Conservation (phyloP, 768 basidiomycete species). For the Leucocoprinus birnbaumii region DNA sequence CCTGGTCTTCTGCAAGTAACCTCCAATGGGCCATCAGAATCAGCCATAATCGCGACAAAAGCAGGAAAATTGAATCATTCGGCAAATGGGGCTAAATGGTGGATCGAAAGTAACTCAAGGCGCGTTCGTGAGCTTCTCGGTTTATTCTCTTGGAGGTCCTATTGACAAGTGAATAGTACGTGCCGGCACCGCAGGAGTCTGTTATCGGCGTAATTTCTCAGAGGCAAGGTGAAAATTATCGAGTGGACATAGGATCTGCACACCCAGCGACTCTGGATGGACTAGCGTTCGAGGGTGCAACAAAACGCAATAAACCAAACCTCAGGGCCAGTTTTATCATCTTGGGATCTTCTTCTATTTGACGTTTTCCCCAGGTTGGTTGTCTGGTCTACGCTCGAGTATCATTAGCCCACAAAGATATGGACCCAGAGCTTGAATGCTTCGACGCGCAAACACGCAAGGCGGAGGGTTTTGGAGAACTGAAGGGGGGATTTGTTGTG, state of each 20-base stretch:
- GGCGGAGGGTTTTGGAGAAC: constrained; percentile 89
- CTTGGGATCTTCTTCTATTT: background rate
- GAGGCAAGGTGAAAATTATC: constrained; percentile 84
- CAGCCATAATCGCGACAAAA: constrained; percentile 53
- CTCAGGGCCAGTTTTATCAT: constrained; percentile 62
- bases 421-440: constrained; percentile 98
- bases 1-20: constrained; percentile 68
- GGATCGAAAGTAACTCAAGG: constrained; percentile 84
- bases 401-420: constrained; percentile 92
- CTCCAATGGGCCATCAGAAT: constrained; percentile 23
- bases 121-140: constrained; percentile 55
- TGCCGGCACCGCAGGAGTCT: constrained; percentile 85
- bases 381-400: constrained; percentile 89
- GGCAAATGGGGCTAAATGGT: constrained; percentile 74
- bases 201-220: constrained; percentile 83
- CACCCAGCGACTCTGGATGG: constrained; percentile 84
- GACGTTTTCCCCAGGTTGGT: constrained; percentile 61
- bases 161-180: constrained; percentile 55
- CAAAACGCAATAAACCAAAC: constrained; percentile 91
- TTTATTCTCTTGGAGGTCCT: constrained; percentile 3
- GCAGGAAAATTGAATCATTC: constrained; percentile 71
- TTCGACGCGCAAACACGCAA: constrained; percentile 93
- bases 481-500: constrained; percentile 85
- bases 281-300: constrained; percentile 94
- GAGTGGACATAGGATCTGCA: constrained; percentile 91